Conservation (phyloP, 2,329 filamentous ascomycete genomes). For the Hymenoscyphus occultus region DNA sequence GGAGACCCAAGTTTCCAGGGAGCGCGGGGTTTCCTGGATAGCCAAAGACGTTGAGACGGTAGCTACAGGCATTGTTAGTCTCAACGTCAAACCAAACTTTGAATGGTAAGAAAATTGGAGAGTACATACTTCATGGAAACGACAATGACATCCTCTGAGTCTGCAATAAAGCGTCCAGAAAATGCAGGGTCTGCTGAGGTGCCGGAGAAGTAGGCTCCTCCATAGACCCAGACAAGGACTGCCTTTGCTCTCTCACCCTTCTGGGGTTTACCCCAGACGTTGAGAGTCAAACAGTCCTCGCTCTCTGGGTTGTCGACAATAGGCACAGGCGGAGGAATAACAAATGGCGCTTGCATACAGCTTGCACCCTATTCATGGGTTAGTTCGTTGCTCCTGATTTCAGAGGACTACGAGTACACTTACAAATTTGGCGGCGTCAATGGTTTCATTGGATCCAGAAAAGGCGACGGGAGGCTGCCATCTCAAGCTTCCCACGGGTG, state of each 20-base stretch:
- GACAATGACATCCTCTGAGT: conserved; percentile 42
- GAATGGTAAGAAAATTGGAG: background rate
- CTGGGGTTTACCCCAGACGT: conserved; percentile 38
- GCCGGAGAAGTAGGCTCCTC: conserved; percentile 41
- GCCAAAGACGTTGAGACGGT: conserved; percentile 24
- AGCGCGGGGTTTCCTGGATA: conserved; percentile 23
- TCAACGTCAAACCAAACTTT: background rate
- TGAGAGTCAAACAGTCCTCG: conserved; percentile 39
- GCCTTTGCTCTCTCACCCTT: conserved; percentile 36
- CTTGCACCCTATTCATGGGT: no score
- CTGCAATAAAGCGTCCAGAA: conserved; percentile 42
- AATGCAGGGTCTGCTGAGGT: conserved; percentile 40
- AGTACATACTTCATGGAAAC: conserved; percentile 45
- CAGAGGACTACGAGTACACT: conserved; percentile 8
- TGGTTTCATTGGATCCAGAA: conserved; percentile 15
- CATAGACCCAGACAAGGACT: conserved; percentile 45
- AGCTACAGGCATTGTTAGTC: conserved; percentile 5
- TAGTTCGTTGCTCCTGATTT: conserved; percentile 6
- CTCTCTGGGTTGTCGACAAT: conserved; percentile 12
- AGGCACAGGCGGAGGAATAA: conserved; percentile 13
- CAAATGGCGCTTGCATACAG: no score
- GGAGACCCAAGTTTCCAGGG: conserved; percentile 45
- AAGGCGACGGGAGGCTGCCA: conserved; percentile 37
- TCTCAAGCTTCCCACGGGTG: conserved; percentile 39
- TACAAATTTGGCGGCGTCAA: conserved; percentile 23